Evolutionary conservation across 2,329 filamentous ascomycete genomes (phyloP).

Genomic region (Colletotrichum destructivum): DNA sequence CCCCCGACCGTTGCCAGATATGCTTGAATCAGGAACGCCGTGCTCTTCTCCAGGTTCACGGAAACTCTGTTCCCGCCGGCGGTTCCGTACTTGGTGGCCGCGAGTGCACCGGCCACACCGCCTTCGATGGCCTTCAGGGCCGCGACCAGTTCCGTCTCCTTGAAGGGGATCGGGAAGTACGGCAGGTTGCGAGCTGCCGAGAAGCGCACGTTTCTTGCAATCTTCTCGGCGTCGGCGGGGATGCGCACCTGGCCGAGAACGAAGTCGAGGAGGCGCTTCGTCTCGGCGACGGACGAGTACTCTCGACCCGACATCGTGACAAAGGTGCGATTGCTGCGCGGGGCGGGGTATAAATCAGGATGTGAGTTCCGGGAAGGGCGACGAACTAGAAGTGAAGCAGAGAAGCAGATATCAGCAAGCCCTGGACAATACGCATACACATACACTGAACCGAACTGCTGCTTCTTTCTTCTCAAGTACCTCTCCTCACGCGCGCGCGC

Average conservation of each 20-base stretch:
- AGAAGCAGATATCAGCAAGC: neutral
- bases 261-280: constrained; percentile 46
- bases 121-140: constrained; percentile 62
- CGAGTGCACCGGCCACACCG: constrained; percentile 51
- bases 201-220: constrained; percentile 49
- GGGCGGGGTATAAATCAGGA: neutral
- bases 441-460: neutral
- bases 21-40: constrained; percentile 58
- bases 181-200: constrained; percentile 53
- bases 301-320: constrained; percentile 19
- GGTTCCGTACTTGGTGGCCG: constrained; percentile 46
- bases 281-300: constrained; percentile 49
- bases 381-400: neutral
- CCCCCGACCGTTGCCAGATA: constrained; percentile 56
- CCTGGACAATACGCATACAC: neutral
- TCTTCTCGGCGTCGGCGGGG: constrained; percentile 45
- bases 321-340: neutral
- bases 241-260: constrained; percentile 52
- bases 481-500: too few species aligned
- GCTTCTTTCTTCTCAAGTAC: too few species aligned
- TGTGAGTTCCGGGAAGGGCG: neutral
- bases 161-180: constrained; percentile 64
- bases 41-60: constrained; percentile 57
- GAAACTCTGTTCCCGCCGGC: constrained; percentile 44
- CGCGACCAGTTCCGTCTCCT: constrained; percentile 61